Conservation (phyloP, 208 protist genomes). For the Crithidia expoeki region DNA sequence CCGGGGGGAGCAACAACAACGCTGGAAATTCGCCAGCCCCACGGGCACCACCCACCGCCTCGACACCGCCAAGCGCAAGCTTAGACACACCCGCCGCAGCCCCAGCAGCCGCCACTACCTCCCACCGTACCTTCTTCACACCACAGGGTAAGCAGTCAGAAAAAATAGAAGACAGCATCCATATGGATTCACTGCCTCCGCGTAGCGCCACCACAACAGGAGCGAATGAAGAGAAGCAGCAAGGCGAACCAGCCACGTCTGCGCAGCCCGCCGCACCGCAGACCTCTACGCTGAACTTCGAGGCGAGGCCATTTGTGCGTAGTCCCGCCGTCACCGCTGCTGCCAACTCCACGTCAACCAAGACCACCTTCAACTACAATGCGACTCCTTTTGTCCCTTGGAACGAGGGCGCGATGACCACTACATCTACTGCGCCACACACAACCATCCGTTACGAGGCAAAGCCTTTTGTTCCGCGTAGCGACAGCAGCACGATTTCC, state of each 20-base stretch:
- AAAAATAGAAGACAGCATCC: neutral
- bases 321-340: neutral
- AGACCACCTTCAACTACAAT: constrained; percentile 46
- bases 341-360: constrained; percentile 21
- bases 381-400: constrained; percentile 42
- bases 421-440: neutral
- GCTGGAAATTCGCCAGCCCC: constrained; percentile 2
- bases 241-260: neutral
- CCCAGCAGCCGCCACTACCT: neutral
- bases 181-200: neutral
- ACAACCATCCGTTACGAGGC: constrained; percentile 15
- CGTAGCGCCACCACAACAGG: constrained; percentile 18
- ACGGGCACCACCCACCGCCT: constrained; percentile 20
- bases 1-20: neutral
- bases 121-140: constrained; percentile 1
- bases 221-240: neutral
- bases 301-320: constrained; percentile 43
- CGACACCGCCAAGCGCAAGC: constrained; percentile 19
- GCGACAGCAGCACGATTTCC: neutral
- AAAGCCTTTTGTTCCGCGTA: constrained; percentile 22
- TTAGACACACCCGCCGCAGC: constrained; percentile 8
- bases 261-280: neutral
- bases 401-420: neutral
- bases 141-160: constrained; percentile 4
- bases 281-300: constrained; percentile 18